Evolutionary conservation across 768 basidiomycete species (phyloP).

Genomic region (Kondoa malvinella): DNA sequence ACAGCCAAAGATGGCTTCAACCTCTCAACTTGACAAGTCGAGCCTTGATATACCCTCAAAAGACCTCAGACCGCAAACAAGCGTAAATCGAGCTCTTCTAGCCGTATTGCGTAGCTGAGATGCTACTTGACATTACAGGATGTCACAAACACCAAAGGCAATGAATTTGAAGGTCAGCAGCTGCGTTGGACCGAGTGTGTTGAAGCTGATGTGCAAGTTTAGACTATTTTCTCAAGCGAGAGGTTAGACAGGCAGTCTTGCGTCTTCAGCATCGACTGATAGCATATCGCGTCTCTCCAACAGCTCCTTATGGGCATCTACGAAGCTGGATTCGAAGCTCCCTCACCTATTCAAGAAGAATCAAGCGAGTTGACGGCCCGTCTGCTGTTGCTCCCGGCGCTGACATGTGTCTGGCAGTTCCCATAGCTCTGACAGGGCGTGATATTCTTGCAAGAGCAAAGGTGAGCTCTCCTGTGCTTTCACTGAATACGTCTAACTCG

Average conservation of each 20-base stretch:
- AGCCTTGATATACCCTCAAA: constrained; percentile 27
- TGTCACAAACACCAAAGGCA: constrained; percentile 79
- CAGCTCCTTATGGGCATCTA: constrained; percentile 98
- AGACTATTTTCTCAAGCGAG: constrained; percentile 28
- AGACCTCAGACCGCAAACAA: constrained; percentile 83
- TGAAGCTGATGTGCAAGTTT: neutral
- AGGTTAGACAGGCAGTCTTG: neutral
- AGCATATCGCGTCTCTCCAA: constrained; percentile 41
- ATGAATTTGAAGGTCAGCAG: constrained; percentile 60
- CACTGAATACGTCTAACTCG: no score
- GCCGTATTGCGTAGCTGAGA: neutral
- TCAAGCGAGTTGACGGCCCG: constrained; percentile 38
- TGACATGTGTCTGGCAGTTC: constrained; percentile 29
- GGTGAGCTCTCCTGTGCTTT: constrained; percentile 27
- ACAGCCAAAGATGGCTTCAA: neutral
- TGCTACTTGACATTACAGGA: constrained; percentile 37
- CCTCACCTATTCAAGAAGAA: constrained; percentile 97
- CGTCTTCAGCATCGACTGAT: neutral
- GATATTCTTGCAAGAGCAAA: constrained; percentile 91
- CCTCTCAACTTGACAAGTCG: neutral
- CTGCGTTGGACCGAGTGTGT: no score
- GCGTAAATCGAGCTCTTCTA: constrained; percentile 34
- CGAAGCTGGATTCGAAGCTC: constrained; percentile 90
- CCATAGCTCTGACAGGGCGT: constrained; percentile 76
- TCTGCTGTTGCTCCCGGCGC: neutral